Evolutionary conservation across 306 rosid genomes (phyloP).

Genomic region (Acacia crassicarpa): DNA sequence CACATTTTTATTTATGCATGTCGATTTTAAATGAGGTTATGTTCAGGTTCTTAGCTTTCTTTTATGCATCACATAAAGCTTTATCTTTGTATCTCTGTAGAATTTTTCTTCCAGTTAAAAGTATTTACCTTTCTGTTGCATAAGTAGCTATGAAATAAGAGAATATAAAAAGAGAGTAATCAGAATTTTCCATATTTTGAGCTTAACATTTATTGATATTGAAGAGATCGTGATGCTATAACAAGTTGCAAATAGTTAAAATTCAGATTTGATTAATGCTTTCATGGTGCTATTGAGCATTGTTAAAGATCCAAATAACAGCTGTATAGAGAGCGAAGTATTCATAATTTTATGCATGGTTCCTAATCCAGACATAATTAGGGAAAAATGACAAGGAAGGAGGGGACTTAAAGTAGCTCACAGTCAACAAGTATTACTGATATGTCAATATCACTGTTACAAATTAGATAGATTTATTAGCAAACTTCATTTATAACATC

Average conservation of each 20-base stretch:
- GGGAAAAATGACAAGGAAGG: neutral
- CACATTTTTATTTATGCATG: neutral
- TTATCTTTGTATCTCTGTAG: neutral
- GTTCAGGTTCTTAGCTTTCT: neutral
- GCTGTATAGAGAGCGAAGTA: neutral
- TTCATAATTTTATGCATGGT: neutral
- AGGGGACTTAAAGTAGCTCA: neutral
- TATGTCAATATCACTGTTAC: neutral
- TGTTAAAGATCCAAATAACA: too few relatives aligned
- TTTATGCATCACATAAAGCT: neutral
- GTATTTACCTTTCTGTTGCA: neutral
- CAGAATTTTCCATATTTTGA: too few relatives aligned
- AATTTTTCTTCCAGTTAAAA: slow-evolving; percentile 1
- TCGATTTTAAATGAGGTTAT: neutral
- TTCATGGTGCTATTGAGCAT: too few relatives aligned
- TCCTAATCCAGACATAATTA: too few relatives aligned
- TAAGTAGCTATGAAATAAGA: neutral
- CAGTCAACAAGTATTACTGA: neutral
- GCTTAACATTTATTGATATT: neutral
- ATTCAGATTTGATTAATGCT: too few relatives aligned
- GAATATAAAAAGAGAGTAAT: neutral
- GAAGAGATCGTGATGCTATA: neutral
- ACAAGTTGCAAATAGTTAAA: neutral
- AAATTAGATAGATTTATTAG: neutral
- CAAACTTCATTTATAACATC: neutral